Evolutionary conservation across 2,329 filamentous ascomycete species (phyloP).

Genomic region (Cadophora luteo-olivacea): DNA sequence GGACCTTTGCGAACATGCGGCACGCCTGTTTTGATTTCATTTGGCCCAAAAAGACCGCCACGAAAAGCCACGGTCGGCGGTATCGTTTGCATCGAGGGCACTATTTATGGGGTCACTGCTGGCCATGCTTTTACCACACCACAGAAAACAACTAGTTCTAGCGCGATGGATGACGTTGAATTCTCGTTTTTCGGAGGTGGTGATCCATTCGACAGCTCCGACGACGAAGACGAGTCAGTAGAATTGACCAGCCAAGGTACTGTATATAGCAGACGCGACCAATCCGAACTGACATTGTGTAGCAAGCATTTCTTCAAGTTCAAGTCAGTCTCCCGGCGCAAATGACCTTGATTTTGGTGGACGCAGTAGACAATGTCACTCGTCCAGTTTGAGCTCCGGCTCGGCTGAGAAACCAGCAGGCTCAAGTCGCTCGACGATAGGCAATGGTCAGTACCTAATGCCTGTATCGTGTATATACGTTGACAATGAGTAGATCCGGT

Average conservation of each 20-base stretch:
- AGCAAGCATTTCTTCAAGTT: constrained; percentile 21
- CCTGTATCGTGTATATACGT: not conserved
- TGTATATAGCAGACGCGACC: not conserved
- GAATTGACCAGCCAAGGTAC: constrained; percentile 23
- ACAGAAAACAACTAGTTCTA: too few species aligned
- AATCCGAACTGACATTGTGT: not conserved
- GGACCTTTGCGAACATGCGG: not conserved
- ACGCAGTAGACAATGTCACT: not conserved
- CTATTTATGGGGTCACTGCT: constrained; percentile 11
- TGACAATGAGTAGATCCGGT: not conserved
- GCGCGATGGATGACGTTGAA: not conserved
- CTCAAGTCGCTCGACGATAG: not conserved
- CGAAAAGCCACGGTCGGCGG: constrained; percentile 3
- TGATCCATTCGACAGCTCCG: constrained; percentile 14
- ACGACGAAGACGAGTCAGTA: constrained; percentile 6
- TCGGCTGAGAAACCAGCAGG: not conserved
- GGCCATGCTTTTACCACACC: constrained; percentile 11
- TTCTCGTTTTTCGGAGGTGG: constrained; percentile 2
- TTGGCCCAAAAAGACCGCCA: not conserved
- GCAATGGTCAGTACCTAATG: not conserved
- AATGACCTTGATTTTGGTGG: not conserved
- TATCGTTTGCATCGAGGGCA: not conserved
- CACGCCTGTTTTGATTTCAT: not conserved
- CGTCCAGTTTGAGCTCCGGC: not conserved
- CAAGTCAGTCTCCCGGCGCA: constrained; percentile 2